Evolutionary conservation across 495 filamentous ascomycete genomes (phyloP).

Genomic region (Wilcoxina mikolae): DNA sequence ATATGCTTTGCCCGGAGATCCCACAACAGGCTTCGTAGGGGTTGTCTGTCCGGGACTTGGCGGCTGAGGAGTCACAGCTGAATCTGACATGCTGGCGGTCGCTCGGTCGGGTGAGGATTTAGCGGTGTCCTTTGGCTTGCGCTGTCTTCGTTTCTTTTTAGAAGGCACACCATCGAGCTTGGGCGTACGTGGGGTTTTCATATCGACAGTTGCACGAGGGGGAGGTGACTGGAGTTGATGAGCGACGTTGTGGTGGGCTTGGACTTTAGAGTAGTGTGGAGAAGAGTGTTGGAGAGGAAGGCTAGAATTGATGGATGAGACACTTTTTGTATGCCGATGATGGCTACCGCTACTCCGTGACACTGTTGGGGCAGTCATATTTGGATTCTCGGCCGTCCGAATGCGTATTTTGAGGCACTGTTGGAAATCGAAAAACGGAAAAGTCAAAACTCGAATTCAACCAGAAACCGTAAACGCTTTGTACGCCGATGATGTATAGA

Average conservation of each 20-base stretch:
- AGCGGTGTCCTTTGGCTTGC: conserved; percentile 5
- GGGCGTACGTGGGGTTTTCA: not conserved
- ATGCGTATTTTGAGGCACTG: not conserved
- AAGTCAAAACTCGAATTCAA: not conserved
- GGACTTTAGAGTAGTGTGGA: conserved; percentile 3
- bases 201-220: not conserved
- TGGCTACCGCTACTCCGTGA: conserved; percentile 11
- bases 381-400: not conserved
- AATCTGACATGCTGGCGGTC: not conserved
- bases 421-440: not conserved
- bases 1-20: conserved; percentile 50
- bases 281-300: conserved; percentile 5
- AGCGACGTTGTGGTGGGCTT: conserved; percentile 11
- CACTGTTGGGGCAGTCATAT: not conserved
- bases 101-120: not conserved
- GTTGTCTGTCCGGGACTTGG: not conserved
- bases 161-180: not conserved
- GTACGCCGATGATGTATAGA: conserved; percentile 13
- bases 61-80: not conserved
- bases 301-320: conserved; percentile 10
- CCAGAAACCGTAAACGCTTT: conserved; percentile 12
- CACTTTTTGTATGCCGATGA: conserved; percentile 24
- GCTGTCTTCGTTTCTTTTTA: not conserved
- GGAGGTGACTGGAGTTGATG: conserved; percentile 9
- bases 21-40: conserved; percentile 12